These are phyloP conservation scores for Marasmius tenuissimus DNA, from an alignment of 1,284 basidiomycete species.

Conservation along the genomic window DNA sequence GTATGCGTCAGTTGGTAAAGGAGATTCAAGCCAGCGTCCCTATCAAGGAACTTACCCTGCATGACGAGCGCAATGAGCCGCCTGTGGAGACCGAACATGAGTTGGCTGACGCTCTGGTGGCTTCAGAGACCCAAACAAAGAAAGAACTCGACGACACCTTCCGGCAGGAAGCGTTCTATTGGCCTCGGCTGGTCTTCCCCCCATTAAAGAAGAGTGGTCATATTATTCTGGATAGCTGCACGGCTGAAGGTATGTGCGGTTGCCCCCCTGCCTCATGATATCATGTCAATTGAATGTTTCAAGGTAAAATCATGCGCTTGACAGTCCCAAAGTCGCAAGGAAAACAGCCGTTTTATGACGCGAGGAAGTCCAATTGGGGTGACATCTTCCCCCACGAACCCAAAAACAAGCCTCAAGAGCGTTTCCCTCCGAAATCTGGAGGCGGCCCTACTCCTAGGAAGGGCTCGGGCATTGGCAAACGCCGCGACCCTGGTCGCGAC, in stretches of 20 bases:
- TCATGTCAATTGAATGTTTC: constrained; percentile 11
- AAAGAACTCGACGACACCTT: constrained; percentile 48
- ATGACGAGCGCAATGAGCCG: constrained; percentile 35
- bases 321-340: constrained; percentile 92
- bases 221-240: constrained; percentile 91
- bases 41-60: constrained; percentile 44
- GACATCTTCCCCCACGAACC: constrained; percentile 91
- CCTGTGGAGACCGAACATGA: constrained; percentile 11
- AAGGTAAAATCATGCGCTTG: constrained; percentile 88
- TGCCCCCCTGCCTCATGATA: background rate
- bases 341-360: constrained; percentile 93
- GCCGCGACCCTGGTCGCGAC: constrained; percentile 28
- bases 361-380: constrained; percentile 91
- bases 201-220: constrained; percentile 93
- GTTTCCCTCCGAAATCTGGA: constrained; percentile 43
- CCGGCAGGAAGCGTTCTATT: constrained; percentile 70
- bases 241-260: constrained; percentile 62
- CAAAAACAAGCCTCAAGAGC: constrained; percentile 70
- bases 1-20: constrained; percentile 43
- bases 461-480: constrained; percentile 62
- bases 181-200: constrained; percentile 90
- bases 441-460: constrained; percentile 24
- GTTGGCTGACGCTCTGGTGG: constrained; percentile 5
- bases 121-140: constrained; percentile 13
- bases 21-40: constrained; percentile 30